Evolutionary conservation across 371 early-diverging fungal genomes (phyloP).

Genomic region (Coemansia linderi): DNA sequence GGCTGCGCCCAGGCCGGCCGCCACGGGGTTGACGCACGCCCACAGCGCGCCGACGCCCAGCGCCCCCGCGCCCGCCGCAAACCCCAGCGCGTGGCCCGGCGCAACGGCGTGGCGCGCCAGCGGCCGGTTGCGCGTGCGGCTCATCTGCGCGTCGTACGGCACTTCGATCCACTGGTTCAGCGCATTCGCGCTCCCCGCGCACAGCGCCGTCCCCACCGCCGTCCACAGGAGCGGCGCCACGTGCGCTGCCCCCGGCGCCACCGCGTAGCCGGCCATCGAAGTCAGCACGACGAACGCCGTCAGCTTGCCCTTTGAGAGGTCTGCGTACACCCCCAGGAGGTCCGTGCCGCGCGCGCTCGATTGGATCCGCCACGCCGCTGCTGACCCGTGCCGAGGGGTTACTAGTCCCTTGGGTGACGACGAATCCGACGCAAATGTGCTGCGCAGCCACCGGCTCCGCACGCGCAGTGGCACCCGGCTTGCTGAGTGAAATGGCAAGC

Average conservation of each 20-base stretch:
- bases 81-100: slow-evolving; percentile 82
- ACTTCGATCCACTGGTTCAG: slow-evolving; percentile 95
- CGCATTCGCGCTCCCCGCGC: slow-evolving; percentile 90
- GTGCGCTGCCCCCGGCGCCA: slow-evolving; percentile 79
- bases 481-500: not conserved
- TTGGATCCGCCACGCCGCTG: slow-evolving; percentile 22
- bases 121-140: slow-evolving; percentile 85
- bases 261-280: slow-evolving; percentile 93
- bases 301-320: slow-evolving; percentile 80
- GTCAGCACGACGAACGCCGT: slow-evolving; percentile 89
- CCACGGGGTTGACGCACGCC: slow-evolving; percentile 81
- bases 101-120: slow-evolving; percentile 81
- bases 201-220: slow-evolving; percentile 86
- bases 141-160: slow-evolving; percentile 97
- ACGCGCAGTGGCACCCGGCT: not conserved
- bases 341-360: not conserved
- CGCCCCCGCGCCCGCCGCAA: slow-evolving; percentile 74
- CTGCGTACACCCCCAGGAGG: slow-evolving; percentile 35
- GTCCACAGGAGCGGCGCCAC: slow-evolving; percentile 77
- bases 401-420: not conserved
- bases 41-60: slow-evolving; percentile 70
- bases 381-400: not conserved
- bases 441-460: not conserved
- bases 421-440: not conserved
- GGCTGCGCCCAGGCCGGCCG: slow-evolving; percentile 76